Base-by-base conservation (phyloP, 176 grass and related monocot species). In the Ensete ventricosum region DNA sequence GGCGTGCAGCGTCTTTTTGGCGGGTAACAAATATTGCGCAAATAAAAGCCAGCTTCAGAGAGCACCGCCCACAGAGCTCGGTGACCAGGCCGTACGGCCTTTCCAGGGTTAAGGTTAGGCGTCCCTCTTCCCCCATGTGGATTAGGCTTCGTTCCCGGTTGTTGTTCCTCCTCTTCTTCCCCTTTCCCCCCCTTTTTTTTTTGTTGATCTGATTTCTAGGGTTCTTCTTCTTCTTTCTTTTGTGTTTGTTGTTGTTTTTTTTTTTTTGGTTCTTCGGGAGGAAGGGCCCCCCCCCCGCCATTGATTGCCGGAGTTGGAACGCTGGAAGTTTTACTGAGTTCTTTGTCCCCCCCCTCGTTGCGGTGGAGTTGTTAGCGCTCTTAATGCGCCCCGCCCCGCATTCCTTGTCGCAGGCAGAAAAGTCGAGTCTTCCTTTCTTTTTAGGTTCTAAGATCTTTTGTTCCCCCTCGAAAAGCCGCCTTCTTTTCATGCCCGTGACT, bases 321-420 rank as follows among this genome's bases (percentile, higher is more conserved):
- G 34, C 50, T 23, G 5, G 69, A 73, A 80, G 78, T 62, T 82
- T 76, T 71, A 62, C 77, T 20, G 48, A 55, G 71, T 16, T 62
- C 78, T 76, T 76, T 49, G 17, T 79, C 53, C 55, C 8, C 22
- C 14, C 22, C 22, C 22, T 70, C 62, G 52, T 29, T 43, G 59
- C 55, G 69, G 80, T 79, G 84, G 60, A 74, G 80, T 79, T 79
- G 85, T 80, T 83, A 77, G 50, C 26, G 26, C 58, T 22, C 22
- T 83, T 57, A 74, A 76, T 73, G 83, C 52, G 66, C 53, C 59
- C 66, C n/a, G n/a, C 49, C 69, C 66, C 49, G 21, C 8, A 7
- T 23, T 65, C 49, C 75, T 25, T 64, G 48, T 64, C 21, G 12
- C 50, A 9, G 20, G 48, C 10, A 20, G 34, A 21, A 50, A 70